Percentiles rank a stretch among this genome's conserved stretches.
These are phyloP conservation scores for Artemisia argyi DNA, from an alignment of 129 eudicot species.

Conservation along the genomic window DNA sequence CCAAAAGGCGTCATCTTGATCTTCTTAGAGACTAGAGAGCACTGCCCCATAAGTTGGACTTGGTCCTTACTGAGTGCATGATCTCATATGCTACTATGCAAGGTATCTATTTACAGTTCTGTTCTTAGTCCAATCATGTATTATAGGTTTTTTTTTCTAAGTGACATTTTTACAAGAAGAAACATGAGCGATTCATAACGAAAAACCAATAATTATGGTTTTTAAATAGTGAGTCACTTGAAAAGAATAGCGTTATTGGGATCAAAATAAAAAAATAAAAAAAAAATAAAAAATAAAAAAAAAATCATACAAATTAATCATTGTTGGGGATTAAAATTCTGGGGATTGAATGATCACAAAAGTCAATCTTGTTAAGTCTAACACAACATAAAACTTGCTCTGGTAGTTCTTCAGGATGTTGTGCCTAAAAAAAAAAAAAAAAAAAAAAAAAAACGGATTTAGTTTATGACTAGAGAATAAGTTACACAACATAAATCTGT, in stretches of 20 bases:
- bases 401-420: conserved; percentile 74
- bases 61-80: too few species aligned
- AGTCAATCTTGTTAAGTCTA: conserved; percentile 71
- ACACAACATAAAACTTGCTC: conserved; percentile 80
- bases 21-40: too few species aligned
- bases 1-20: too few species aligned
- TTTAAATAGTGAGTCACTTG: not conserved
- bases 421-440: conserved; percentile 59
- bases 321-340: conserved; percentile 38
- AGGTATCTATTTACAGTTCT: not conserved
- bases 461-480: not conserved
- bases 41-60: too few species aligned
- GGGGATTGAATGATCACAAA: conserved; percentile 64
- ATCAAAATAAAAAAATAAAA: not conserved
- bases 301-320: conserved; percentile 16
- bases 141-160: not conserved
- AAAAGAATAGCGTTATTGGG: conserved; percentile 14
- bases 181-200: not conserved
- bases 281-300: too few species aligned
- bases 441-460: not conserved
- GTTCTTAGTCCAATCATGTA: not conserved
- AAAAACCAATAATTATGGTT: conserved; percentile 5
- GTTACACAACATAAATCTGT: not conserved
- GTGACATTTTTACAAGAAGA: not conserved
- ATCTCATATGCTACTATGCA: too few species aligned